These are phyloP conservation scores for Crithidia bombi DNA, from an alignment of 208 protist genomes.

Conservation along the genomic window DNA sequence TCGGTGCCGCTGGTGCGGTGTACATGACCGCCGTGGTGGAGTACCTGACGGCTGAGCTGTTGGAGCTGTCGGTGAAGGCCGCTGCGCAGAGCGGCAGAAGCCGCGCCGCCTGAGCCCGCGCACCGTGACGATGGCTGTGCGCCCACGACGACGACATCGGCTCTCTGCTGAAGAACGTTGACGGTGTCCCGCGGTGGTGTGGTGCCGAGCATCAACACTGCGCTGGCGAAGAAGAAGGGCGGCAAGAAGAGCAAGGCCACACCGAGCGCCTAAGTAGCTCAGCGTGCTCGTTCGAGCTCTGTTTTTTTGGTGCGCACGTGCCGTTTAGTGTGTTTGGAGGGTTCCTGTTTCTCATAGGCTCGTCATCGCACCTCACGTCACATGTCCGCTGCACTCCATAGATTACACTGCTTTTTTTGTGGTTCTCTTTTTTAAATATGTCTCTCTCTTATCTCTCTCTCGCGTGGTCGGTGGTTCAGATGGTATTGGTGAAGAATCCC, in stretches of 20 bases:
- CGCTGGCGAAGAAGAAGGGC: slow-evolving; percentile 81
- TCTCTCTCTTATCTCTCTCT: no score
- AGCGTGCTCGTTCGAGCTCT: neutral
- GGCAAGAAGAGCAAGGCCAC: slow-evolving; percentile 67
- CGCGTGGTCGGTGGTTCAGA: no score
- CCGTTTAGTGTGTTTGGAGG: no score
- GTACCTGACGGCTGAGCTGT: slow-evolving; percentile 94
- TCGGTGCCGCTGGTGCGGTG: slow-evolving; percentile 97
- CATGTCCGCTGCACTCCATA: slow-evolving; percentile 10
- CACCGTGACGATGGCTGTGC: slow-evolving; percentile 77
- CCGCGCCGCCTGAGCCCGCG: slow-evolving; percentile 70
- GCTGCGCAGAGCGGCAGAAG: slow-evolving; percentile 69
- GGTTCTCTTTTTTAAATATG: slow-evolving; percentile 28
- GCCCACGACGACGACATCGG: slow-evolving; percentile 82
- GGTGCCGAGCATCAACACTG: slow-evolving; percentile 84
- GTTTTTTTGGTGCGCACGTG: slow-evolving; percentile 8
- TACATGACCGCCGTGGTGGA: slow-evolving; percentile 99
- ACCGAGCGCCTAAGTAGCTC: slow-evolving; percentile 46
- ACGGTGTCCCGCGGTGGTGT: slow-evolving; percentile 81
- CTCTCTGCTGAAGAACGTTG: slow-evolving; percentile 63
- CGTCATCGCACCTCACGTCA: neutral
- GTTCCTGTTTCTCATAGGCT: neutral
- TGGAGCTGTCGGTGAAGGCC: slow-evolving; percentile 87
- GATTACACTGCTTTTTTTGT: slow-evolving; percentile 28
- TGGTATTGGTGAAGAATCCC: no score